Evolutionary conservation across 139 green algal genomes (phyloP).

Genomic region (Closterium sp.): DNA sequence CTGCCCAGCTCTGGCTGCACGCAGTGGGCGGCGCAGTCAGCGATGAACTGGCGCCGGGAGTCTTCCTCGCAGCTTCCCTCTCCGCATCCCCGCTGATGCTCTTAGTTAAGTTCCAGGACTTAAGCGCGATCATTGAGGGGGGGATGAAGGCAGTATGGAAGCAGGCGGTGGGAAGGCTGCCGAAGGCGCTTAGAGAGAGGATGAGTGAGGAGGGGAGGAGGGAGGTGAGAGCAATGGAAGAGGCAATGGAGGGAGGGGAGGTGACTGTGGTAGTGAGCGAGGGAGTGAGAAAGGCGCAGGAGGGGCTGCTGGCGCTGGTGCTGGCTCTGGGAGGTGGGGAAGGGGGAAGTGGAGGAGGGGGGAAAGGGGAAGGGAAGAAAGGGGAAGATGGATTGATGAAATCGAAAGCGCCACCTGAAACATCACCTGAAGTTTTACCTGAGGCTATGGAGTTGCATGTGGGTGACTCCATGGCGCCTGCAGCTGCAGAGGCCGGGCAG

Average conservation of each 20-base stretch:
- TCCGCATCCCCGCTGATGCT: not conserved
- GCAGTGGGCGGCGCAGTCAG: not conserved
- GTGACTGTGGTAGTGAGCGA: not conserved
- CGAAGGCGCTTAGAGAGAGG: not conserved
- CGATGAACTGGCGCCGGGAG: not conserved
- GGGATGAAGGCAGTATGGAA: not conserved
- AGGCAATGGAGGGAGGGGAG: not conserved
- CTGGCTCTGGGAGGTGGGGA: not conserved
- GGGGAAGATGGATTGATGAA: no score
- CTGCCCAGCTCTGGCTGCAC: slow-evolving; percentile 23
- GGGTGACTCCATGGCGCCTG: not conserved
- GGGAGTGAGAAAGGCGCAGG: not conserved
- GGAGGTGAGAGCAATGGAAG: not conserved
- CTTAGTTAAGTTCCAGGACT: not conserved
- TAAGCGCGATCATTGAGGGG: not conserved
- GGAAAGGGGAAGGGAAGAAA: not conserved
- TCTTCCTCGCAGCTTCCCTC: not conserved
- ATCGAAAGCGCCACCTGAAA: not conserved
- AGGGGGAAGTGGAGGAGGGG: not conserved
- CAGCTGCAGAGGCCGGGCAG: not conserved
- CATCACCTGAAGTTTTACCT: not conserved
- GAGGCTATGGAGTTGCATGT: not conserved
- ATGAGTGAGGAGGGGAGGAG: not conserved
- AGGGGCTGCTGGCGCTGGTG: not conserved
- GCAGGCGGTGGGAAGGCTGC: not conserved